These are phyloP conservation scores for Kodamaea restingae DNA, from an alignment of 805 yeast genomes.

Conservation along the genomic window DNA sequence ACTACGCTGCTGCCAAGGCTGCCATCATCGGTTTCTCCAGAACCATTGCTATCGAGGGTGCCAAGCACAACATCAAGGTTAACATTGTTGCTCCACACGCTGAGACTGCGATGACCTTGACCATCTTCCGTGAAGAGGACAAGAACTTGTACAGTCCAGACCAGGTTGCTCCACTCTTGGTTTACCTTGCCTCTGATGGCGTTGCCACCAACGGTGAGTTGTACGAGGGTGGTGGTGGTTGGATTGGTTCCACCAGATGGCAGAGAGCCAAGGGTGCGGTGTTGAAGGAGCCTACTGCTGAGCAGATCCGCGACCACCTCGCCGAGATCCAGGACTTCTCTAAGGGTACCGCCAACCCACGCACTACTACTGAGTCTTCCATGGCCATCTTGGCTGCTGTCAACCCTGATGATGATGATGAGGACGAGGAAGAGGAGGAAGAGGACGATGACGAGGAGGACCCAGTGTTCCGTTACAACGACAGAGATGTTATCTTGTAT, in stretches of 20 bases:
- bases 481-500: constrained; percentile 73
- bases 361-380: constrained; percentile 70
- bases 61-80: constrained; percentile 66
- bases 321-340: constrained; percentile 60
- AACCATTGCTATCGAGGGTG: constrained; percentile 90
- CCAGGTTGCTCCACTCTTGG: constrained; percentile 87
- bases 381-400: constrained; percentile 71
- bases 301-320: constrained; percentile 68
- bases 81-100: constrained; percentile 96
- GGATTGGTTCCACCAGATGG: constrained; percentile 95
- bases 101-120: constrained; percentile 93
- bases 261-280: constrained; percentile 87
- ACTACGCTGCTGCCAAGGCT: constrained; percentile 90
- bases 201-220: constrained; percentile 72
- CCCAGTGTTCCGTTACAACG: constrained; percentile 54
- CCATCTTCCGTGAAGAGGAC: constrained; percentile 77
- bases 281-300: constrained; percentile 59
- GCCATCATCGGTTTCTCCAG: constrained; percentile 82
- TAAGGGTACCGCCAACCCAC: constrained; percentile 49
- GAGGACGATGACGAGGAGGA: constrained; percentile 37
- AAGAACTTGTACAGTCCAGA: constrained; percentile 80
- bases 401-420: constrained; percentile 45
- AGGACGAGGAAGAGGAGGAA: constrained; percentile 38
- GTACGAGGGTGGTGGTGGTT: constrained; percentile 94
- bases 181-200: constrained; percentile 71